These are phyloP conservation scores for Neonectria sp. DNA, from an alignment of 2,329 filamentous ascomycete genomes.

Conservation along the genomic window DNA sequence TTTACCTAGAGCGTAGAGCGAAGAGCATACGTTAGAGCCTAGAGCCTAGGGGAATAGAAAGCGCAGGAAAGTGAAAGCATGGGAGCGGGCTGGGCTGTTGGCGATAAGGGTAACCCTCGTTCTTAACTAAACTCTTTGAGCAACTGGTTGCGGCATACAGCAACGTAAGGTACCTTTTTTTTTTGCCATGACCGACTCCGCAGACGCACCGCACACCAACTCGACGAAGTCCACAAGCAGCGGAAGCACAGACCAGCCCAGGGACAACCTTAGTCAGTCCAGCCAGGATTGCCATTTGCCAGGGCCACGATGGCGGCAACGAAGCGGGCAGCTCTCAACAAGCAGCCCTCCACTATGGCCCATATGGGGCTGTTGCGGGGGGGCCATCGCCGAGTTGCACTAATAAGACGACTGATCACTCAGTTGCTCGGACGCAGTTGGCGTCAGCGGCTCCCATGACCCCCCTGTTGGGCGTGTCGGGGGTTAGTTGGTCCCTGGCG, in stretches of 20 bases:
- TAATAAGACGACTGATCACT: conserved; percentile 28
- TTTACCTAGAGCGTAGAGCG: neutral
- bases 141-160: conserved; percentile 25
- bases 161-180: neutral
- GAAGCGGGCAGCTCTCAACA: neutral
- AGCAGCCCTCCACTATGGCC: conserved; percentile 11
- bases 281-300: conserved; percentile 2
- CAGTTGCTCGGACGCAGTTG: conserved; percentile 24
- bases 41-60: conserved; percentile 10
- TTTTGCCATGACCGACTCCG: conserved; percentile 26
- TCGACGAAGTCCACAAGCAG: neutral
- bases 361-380: conserved; percentile 24
- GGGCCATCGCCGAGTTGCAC: conserved; percentile 20
- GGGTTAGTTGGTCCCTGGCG: neutral
- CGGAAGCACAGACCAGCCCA: neutral
- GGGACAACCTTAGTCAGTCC: neutral
- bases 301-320: conserved; percentile 12
- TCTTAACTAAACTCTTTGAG: conserved; percentile 35
- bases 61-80: conserved; percentile 17
- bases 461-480: conserved; percentile 11
- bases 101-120: conserved; percentile 34
- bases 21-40: neutral
- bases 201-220: conserved; percentile 21
- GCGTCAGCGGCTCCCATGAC: conserved; percentile 32
- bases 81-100: conserved; percentile 14